A percentile compares a stretch with the other conserved stretches of the same genome.
Evolutionary conservation across 2,329 filamentous ascomycete genomes (phyloP).

Genomic region (Arthrocladium fulminans): DNA sequence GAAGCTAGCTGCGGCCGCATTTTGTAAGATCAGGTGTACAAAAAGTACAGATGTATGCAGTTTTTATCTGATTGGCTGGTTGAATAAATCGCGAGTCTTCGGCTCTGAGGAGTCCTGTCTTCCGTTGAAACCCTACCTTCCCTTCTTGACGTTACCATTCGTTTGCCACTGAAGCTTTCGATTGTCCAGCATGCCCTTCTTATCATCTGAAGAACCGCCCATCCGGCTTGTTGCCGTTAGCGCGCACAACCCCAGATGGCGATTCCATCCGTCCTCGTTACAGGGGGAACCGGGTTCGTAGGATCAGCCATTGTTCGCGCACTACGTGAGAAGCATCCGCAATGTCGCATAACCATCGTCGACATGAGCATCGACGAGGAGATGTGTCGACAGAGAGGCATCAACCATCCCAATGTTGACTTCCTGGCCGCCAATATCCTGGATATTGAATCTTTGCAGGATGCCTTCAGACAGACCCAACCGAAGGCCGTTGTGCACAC

Average conservation of each 20-base stretch:
- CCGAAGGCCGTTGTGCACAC: slow-evolving; percentile 48
- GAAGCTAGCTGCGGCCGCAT: too few relatives aligned
- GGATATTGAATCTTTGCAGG: slow-evolving; percentile 21
- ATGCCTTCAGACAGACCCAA: slow-evolving; percentile 31
- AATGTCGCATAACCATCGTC: slow-evolving; percentile 30
- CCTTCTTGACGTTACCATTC: neutral
- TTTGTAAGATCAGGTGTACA: neutral
- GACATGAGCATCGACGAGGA: slow-evolving; percentile 21
- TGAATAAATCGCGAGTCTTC: neutral
- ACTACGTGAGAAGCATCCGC: slow-evolving; percentile 29
- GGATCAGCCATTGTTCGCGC: slow-evolving; percentile 32
- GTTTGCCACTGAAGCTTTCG: neutral
- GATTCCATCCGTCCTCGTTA: slow-evolving; percentile 26
- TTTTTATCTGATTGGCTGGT: neutral
- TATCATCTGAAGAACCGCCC: neutral
- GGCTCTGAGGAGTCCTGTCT: neutral
- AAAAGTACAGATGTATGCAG: neutral
- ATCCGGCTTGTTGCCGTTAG: neutral
- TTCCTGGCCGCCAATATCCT: slow-evolving; percentile 31
- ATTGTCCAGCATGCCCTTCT: neutral
- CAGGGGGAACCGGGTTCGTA: slow-evolving; percentile 34
- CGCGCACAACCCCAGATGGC: neutral
- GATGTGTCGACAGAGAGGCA: slow-evolving; percentile 1
- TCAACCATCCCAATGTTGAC: slow-evolving; percentile 10
- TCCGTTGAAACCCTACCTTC: neutral